Conservation (phyloP, 2,329 filamentous ascomycete genomes). For the Fusarium pininemorale region DNA sequence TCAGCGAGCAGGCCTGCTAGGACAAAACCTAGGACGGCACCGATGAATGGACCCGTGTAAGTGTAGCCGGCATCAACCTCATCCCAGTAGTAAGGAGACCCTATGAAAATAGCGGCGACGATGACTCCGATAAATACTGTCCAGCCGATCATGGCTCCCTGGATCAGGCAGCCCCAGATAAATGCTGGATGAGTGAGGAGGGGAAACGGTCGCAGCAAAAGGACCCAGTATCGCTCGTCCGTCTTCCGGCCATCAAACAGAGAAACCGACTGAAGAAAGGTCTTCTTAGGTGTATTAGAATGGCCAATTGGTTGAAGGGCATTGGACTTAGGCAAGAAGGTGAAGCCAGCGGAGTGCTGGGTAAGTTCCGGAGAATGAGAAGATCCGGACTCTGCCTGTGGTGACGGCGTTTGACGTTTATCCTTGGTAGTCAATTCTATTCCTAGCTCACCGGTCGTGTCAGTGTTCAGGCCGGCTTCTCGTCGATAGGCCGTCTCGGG, state of each 20-base stretch:
- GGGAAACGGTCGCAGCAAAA: constrained; percentile 78
- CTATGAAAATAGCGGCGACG: constrained; percentile 82
- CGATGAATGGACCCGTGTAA: constrained; percentile 86
- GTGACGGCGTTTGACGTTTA: constrained; percentile 9
- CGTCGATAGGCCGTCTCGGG: constrained; percentile 86
- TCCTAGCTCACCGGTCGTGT: constrained; percentile 58
- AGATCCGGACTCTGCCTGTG: constrained; percentile 3
- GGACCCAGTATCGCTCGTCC: constrained; percentile 74
- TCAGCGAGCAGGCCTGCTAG: constrained; percentile 81
- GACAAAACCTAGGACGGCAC: constrained; percentile 79
- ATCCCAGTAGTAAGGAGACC: constrained; percentile 82
- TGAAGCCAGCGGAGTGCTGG: constrained; percentile 37
- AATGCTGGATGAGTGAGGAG: constrained; percentile 87
- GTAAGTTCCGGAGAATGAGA: neutral
- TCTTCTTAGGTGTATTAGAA: constrained; percentile 58
- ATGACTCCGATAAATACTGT: constrained; percentile 91
- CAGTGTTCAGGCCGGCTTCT: constrained; percentile 73
- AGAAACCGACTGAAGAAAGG: constrained; percentile 68
- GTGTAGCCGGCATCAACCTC: constrained; percentile 86
- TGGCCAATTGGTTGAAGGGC: constrained; percentile 49
- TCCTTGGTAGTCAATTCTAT: constrained; percentile 23
- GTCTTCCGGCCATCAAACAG: constrained; percentile 86
- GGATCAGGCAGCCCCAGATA: constrained; percentile 80
- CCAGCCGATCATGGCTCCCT: constrained; percentile 94
- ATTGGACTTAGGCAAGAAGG: constrained; percentile 45